Evolutionary conservation across 2,329 filamentous ascomycete genomes (phyloP).

Genomic region (Sporothrix dimorphospora): DNA sequence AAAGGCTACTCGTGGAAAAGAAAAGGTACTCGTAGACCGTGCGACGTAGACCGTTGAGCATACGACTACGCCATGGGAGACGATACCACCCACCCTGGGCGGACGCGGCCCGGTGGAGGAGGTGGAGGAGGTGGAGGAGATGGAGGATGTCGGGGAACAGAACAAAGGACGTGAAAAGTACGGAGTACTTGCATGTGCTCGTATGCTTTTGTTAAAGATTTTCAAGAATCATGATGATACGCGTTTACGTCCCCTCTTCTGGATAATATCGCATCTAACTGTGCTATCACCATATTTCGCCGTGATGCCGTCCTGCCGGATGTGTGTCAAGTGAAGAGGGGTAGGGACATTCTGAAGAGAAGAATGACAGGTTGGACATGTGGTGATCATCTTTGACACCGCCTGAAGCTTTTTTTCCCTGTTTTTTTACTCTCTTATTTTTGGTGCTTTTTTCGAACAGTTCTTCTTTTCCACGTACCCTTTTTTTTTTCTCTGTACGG

Average conservation of each 20-base stretch:
- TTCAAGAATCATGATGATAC: neutral
- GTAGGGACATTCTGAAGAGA: neutral
- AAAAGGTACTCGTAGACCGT: too few relatives aligned
- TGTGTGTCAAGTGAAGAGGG: neutral
- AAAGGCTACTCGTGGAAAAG: too few relatives aligned
- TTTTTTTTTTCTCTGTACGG: too few relatives aligned
- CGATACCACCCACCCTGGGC: slow-evolving; percentile 10
- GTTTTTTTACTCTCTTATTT: too few relatives aligned
- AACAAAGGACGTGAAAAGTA: neutral
- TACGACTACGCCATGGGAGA: too few relatives aligned
- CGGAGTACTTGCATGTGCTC: slow-evolving; percentile 12
- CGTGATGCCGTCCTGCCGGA: neutral
- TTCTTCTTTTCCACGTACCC: too few relatives aligned
- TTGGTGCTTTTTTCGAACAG: too few relatives aligned
- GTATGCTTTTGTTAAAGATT: neutral
- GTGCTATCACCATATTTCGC: neutral
- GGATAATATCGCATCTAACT: neutral
- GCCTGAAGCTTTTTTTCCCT: too few relatives aligned
- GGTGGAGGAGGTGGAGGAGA: neutral
- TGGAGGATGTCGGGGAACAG: neutral
- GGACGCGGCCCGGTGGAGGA: slow-evolving; percentile 10
- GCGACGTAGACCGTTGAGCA: too few relatives aligned
- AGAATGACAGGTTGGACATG: neutral
- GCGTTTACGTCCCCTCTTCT: neutral
- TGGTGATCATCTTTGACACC: neutral